Conservation (phyloP, 495 filamentous ascomycete genomes). For the Trichoderma orchidacearum region DNA sequence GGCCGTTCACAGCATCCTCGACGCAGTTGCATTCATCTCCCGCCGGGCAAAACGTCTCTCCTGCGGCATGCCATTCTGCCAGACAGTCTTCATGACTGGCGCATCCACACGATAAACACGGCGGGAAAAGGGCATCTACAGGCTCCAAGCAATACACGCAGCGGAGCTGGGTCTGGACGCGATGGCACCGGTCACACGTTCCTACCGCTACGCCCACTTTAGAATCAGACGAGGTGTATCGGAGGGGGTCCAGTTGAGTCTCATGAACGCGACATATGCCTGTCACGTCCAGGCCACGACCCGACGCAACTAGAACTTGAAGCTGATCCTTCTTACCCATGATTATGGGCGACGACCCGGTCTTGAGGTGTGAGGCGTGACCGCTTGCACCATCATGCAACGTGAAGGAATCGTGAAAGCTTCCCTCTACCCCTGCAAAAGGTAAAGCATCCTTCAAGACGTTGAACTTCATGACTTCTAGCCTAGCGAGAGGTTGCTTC, state of each 20-base stretch:
- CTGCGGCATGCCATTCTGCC: conserved; percentile 34
- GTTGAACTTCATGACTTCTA: conserved; percentile 79
- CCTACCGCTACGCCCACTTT: conserved; percentile 35
- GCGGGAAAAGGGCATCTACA: conserved; percentile 38
- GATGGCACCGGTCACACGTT: conserved; percentile 33
- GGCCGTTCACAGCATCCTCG: conserved; percentile 22
- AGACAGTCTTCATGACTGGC: conserved; percentile 41
- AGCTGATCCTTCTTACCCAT: conserved; percentile 31
- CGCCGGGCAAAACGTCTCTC: conserved; percentile 30
- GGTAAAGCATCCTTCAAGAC: conserved; percentile 32
- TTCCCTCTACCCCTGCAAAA: conserved; percentile 9
- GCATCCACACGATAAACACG: conserved; percentile 50
- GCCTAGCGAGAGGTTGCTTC: conserved; percentile 58
- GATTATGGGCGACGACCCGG: conserved; percentile 27
- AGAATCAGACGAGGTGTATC: conserved; percentile 15
- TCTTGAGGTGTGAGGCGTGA: conserved; percentile 4
- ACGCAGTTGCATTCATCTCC: conserved; percentile 35
- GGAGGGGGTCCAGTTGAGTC: conserved; percentile 34
- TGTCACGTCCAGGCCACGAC: conserved; percentile 41
- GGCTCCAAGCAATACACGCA: conserved; percentile 48
- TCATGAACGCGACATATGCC: conserved; percentile 47
- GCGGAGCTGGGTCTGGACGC: conserved; percentile 36
- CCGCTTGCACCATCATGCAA: conserved; percentile 6
- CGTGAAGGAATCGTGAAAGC: conserved; percentile 18
- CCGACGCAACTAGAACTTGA: conserved; percentile 21